phyloP scores from a whole-genome alignment of 2,329 filamentous ascomycete species.

The Penicillium expansum region DNA sequence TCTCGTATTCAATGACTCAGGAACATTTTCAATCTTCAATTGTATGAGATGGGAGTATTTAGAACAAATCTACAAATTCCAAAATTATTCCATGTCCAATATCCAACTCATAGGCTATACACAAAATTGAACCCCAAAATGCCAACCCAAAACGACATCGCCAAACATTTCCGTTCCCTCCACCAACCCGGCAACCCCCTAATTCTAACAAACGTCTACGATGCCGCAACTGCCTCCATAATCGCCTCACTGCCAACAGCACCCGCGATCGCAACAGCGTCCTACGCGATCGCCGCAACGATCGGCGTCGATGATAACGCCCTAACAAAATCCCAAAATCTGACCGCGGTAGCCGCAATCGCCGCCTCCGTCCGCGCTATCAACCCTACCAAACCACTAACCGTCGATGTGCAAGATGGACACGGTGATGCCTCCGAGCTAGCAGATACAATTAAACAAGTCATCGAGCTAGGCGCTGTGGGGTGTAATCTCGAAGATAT shows the following conservation, averaged over 20 bases:
- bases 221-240: conserved; percentile 49
- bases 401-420: conserved; percentile 61
- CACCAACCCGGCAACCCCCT: conserved; percentile 54
- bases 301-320: conserved; percentile 49
- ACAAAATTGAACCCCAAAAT: neutral
- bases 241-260: conserved; percentile 39
- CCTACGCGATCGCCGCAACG: conserved; percentile 51
- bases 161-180: conserved; percentile 40
- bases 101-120: neutral
- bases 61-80: neutral
- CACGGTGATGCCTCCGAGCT: conserved; percentile 52
- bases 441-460: conserved; percentile 38
- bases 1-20: neutral
- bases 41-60: neutral
- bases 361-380: conserved; percentile 47
- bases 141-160: conserved; percentile 7
- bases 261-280: conserved; percentile 51
- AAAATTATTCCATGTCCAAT: too few species aligned
- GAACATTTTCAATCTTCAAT: neutral
- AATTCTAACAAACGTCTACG: conserved; percentile 57
- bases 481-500: conserved; percentile 61
- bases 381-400: conserved; percentile 35
- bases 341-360: conserved; percentile 49
- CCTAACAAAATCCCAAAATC: conserved; percentile 52
- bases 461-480: conserved; percentile 53